Percentiles rank a stretch among this genome's conserved stretches.
These are phyloP conservation scores for Naematelia aurantialba DNA, from an alignment of 768 basidiomycete species.

Conservation along the genomic window DNA sequence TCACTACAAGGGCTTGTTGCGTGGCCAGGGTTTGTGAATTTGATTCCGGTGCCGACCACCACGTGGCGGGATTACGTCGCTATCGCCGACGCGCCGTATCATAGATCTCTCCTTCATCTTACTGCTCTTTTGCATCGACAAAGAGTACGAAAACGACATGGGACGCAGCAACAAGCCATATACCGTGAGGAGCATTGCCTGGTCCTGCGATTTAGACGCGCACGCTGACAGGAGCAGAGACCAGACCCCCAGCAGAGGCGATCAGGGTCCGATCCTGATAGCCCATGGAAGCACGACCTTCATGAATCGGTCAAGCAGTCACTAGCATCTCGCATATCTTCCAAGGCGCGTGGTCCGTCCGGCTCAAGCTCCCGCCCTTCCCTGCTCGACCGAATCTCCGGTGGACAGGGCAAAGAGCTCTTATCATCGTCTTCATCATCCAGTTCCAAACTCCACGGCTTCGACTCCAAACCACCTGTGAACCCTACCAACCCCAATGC, in stretches of 20 bases:
- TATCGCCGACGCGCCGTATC: slow-evolving; percentile 1
- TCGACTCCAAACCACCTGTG: slow-evolving; percentile 12
- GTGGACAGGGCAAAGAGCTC: slow-evolving; percentile 33
- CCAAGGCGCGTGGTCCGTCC: background rate
- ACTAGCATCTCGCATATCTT: slow-evolving; percentile 7
- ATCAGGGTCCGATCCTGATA: slow-evolving; percentile 37
- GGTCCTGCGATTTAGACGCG: no score
- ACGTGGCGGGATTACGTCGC: slow-evolving; percentile 5
- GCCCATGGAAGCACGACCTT: slow-evolving; percentile 44
- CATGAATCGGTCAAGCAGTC: slow-evolving; percentile 19
- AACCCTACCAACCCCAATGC: slow-evolving; percentile 30
- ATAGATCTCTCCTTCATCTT: background rate
- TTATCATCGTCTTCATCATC: slow-evolving; percentile 12
- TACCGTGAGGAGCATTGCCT: no score
- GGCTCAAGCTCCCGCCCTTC: slow-evolving; percentile 12
- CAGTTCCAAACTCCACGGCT: slow-evolving; percentile 22
- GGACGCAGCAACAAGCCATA: slow-evolving; percentile 17
- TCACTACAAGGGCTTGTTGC: background rate
- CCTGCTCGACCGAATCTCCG: slow-evolving; percentile 28
- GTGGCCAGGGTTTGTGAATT: background rate
- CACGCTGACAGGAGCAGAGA: no score
- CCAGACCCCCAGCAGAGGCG: slow-evolving; percentile 13
- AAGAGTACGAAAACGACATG: slow-evolving; percentile 5
- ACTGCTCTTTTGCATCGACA: background rate
- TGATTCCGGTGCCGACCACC: background rate